A percentile compares a stretch with the other conserved stretches of the same genome.
phyloP scores from a whole-genome alignment of 73 alveolate genomes.

The Blepharisma japonicum region DNA sequence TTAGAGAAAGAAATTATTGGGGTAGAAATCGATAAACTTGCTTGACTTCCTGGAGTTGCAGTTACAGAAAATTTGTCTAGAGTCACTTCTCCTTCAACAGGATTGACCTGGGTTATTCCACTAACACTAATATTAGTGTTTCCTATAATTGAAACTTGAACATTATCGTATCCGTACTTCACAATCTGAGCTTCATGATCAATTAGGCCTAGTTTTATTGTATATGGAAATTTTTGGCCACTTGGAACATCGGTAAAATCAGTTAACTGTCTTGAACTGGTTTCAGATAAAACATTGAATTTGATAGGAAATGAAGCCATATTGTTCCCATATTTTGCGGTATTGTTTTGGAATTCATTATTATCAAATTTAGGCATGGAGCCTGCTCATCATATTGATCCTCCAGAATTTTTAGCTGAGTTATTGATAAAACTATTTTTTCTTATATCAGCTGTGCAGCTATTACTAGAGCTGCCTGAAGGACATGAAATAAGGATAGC shows the following conservation, averaged over 20 bases:
- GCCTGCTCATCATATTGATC: neutral
- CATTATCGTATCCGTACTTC: neutral
- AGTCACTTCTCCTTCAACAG: neutral
- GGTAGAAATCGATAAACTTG: neutral
- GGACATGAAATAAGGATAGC: too few species aligned
- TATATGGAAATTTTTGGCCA: neutral
- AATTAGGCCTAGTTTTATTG: neutral
- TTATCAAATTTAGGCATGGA: neutral
- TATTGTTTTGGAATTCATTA: neutral
- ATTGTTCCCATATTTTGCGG: neutral
- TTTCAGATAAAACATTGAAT: neutral
- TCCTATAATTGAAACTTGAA: neutral
- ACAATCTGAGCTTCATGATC: neutral
- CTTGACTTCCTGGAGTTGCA: conserved; percentile 4
- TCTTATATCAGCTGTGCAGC: too few species aligned
- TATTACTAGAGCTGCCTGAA: too few species aligned
- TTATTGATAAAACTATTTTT: neutral
- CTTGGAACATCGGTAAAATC: neutral
- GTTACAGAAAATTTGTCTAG: neutral
- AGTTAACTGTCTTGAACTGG: too few species aligned
- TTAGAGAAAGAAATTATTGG: neutral
- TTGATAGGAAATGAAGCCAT: neutral
- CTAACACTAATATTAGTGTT: neutral
- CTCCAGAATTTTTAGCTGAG: neutral
- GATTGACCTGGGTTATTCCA: neutral